Evolutionary conservation across 2,329 filamentous ascomycete genomes (phyloP).

Genomic region (Fusarium lateritium): DNA sequence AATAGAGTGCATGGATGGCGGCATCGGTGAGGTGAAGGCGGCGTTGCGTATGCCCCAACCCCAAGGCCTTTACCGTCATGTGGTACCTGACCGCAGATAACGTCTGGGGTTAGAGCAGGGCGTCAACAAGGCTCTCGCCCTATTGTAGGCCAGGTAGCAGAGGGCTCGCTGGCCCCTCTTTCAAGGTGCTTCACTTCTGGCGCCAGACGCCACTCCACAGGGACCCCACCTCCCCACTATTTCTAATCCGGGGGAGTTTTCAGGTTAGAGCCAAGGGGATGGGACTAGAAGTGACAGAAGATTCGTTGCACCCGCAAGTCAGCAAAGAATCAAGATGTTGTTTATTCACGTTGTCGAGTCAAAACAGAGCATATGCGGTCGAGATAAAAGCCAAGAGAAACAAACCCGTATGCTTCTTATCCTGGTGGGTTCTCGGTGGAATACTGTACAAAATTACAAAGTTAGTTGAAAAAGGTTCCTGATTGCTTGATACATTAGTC

Average conservation of each 20-base stretch:
- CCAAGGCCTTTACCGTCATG: conserved; percentile 36
- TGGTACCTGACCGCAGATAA: conserved; percentile 46
- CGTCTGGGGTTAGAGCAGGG: conserved; percentile 35
- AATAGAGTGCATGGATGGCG: conserved; percentile 39
- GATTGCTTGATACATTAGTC: conserved; percentile 17
- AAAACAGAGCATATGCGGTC: too few relatives aligned
- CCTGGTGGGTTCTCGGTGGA: conserved; percentile 1
- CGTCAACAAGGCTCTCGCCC: conserved; percentile 29
- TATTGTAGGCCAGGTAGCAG: conserved; percentile 36
- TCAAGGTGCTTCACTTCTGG: conserved; percentile 1
- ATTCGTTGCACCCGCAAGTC: neutral
- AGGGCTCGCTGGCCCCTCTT: conserved; percentile 13
- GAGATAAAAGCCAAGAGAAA: neutral
- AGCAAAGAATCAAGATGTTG: neutral
- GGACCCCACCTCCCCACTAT: conserved; percentile 28
- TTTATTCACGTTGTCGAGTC: neutral
- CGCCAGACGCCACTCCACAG: conserved; percentile 27
- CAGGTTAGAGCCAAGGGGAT: conserved; percentile 4
- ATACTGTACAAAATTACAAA: conserved; percentile 3
- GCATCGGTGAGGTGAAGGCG: conserved; percentile 45
- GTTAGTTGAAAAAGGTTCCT: conserved; percentile 1
- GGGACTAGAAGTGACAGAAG: conserved; percentile 14
- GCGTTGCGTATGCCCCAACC: conserved; percentile 34
- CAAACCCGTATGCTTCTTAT: neutral
- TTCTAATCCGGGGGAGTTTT: conserved; percentile 43